Evolutionary conservation across 192 early-diverging fungal genomes (phyloP).

Genomic region (Podila verticillata): DNA sequence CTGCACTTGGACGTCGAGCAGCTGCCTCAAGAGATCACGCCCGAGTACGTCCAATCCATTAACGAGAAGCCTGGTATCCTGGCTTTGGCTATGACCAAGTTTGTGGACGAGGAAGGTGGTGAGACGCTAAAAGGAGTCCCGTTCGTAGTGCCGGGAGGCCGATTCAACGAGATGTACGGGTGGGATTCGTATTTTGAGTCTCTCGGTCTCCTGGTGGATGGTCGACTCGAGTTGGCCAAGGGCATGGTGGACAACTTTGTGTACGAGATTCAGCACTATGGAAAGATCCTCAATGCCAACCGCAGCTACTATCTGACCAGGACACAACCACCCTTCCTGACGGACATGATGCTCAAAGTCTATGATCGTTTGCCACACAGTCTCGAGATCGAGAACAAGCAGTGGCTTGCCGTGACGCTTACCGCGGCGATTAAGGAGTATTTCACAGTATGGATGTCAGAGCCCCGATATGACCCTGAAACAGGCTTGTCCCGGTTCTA

Average conservation of each 20-base stretch:
- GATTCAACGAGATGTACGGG: constrained; percentile 99
- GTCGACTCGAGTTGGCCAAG: constrained; percentile 84
- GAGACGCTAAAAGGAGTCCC: constrained; percentile 77
- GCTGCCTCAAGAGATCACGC: constrained; percentile 88
- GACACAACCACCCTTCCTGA: constrained; percentile 99
- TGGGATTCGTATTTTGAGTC: constrained; percentile 99
- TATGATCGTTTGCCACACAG: constrained; percentile 65
- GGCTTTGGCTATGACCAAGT: constrained; percentile 73
- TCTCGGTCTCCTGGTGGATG: constrained; percentile 88
- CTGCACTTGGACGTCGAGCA: constrained; percentile 81
- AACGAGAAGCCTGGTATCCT: constrained; percentile 92
- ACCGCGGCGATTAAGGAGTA: constrained; percentile 92
- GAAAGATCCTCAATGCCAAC: constrained; percentile 99
- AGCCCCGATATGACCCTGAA: constrained; percentile 77
- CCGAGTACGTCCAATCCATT: constrained; percentile 91
- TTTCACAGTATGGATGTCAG: constrained; percentile 89
- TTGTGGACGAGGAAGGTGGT: constrained; percentile 58
- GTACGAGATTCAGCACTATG: constrained; percentile 98
- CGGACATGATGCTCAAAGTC: constrained; percentile 94
- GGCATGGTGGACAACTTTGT: constrained; percentile 98
- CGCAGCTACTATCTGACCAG: constrained; percentile 96
- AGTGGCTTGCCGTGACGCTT: constrained; percentile 77
- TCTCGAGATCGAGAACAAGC: constrained; percentile 62
- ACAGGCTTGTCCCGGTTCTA: constrained; percentile 87
- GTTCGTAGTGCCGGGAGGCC: constrained; percentile 97